Conservation (phyloP, 768 basidiomycete species). For the Cyclocybe cylindracea region DNA sequence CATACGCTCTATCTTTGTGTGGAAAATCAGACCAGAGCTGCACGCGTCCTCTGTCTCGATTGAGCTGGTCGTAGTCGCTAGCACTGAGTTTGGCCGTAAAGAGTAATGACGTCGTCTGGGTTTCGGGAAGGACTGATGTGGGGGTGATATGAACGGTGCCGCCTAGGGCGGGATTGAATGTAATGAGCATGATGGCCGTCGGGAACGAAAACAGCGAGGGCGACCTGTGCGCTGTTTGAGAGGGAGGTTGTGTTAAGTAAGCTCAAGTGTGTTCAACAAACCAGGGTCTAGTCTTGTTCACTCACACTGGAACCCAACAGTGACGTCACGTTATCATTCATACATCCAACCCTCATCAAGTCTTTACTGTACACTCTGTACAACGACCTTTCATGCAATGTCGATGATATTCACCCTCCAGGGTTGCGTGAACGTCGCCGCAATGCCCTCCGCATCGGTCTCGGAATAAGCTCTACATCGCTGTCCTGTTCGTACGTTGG, state of each 20-base stretch:
- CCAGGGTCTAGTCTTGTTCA: too few relatives aligned
- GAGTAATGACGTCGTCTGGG: conserved; percentile 25
- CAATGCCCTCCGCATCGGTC: conserved; percentile 14
- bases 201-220: background rate
- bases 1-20: conserved; percentile 12
- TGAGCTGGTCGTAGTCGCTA: conserved; percentile 31
- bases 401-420: conserved; percentile 2
- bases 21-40: conserved; percentile 47
- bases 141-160: conserved; percentile 28
- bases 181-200: conserved; percentile 31
- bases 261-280: too few relatives aligned
- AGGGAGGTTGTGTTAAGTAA: too few relatives aligned
- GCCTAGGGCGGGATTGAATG: conserved; percentile 40
- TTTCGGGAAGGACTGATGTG: conserved; percentile 14
- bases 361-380: too few relatives aligned
- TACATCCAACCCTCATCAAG: too few relatives aligned
- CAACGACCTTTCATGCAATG: conserved; percentile 2
- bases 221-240: too few relatives aligned
- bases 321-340: too few relatives aligned
- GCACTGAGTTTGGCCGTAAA: conserved; percentile 36
- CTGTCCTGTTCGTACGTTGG: conserved; percentile 25
- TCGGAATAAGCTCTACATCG: conserved; percentile 23
- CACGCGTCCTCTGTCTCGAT: conserved; percentile 29
- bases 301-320: too few relatives aligned
- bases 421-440: conserved; percentile 8